Evolutionary conservation across 108 stramenopile genomes (phyloP).

Genomic region (Ochromonas danica): DNA sequence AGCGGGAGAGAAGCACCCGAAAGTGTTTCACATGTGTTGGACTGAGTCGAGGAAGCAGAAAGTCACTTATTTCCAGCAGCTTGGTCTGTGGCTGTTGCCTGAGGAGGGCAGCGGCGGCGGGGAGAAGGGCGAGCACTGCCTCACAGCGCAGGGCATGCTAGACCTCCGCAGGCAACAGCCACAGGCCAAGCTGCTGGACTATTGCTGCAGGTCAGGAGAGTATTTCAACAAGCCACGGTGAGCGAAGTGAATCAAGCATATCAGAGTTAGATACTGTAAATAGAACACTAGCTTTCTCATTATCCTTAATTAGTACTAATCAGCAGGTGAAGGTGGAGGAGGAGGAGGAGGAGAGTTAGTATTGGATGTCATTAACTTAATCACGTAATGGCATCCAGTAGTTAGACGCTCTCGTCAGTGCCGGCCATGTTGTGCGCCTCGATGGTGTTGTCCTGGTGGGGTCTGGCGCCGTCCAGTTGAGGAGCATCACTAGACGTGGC

Average conservation of each 20-base stretch:
- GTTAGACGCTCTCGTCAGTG: not conserved
- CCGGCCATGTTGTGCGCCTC: not conserved
- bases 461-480: not conserved
- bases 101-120: not conserved
- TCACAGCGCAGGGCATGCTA: too few relatives aligned
- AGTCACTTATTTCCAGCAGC: not conserved
- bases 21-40: slow-evolving; percentile 43
- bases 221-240: too few relatives aligned
- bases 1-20: not conserved
- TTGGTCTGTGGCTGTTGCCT: not conserved
- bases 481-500: not conserved
- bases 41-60: slow-evolving; percentile 5
- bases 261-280: too few relatives aligned
- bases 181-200: too few relatives aligned
- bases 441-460: not conserved
- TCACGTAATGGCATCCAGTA: too few relatives aligned
- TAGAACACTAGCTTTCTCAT: not conserved
- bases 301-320: not conserved
- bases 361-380: too few relatives aligned
- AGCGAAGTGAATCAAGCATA: too few relatives aligned
- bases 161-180: too few relatives aligned
- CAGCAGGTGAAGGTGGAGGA: too few relatives aligned
- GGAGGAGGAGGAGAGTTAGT: too few relatives aligned
- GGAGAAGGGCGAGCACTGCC: too few relatives aligned
- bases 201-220: too few relatives aligned